A percentile compares a stretch with the other conserved stretches of the same genome.
These are phyloP conservation scores for Colletotrichum orbiculare DNA, from an alignment of 2,329 filamentous ascomycete genomes.

Conservation along the genomic window DNA sequence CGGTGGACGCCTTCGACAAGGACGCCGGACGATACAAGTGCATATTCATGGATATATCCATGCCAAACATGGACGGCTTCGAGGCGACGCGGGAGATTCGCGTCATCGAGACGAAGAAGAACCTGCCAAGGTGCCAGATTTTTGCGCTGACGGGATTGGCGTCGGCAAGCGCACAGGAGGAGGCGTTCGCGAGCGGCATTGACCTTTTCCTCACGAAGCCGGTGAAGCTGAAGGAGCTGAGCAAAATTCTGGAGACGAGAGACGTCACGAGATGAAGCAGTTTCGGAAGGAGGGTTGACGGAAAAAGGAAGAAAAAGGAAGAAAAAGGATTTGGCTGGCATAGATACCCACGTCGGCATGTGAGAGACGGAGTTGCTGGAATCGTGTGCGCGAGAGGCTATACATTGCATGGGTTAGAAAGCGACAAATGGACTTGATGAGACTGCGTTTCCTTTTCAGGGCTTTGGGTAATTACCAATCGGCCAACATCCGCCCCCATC, in stretches of 20 bases:
- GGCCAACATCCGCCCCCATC: too few species aligned
- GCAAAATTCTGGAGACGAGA: slow-evolving; percentile 22
- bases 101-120: slow-evolving; percentile 56
- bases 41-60: slow-evolving; percentile 63
- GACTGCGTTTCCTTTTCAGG: too few species aligned
- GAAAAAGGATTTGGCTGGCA: background rate
- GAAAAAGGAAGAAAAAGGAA: background rate
- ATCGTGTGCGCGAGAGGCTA: too few species aligned
- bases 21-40: slow-evolving; percentile 41
- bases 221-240: slow-evolving; percentile 55
- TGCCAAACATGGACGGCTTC: slow-evolving; percentile 67
- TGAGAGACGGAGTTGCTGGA: background rate
- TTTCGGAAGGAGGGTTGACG: background rate
- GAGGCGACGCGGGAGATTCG: slow-evolving; percentile 63
- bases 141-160: slow-evolving; percentile 66
- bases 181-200: slow-evolving; percentile 63
- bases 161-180: slow-evolving; percentile 60
- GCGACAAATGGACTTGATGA: too few species aligned
- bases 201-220: slow-evolving; percentile 68
- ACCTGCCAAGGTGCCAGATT: slow-evolving; percentile 55
- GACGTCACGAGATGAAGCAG: background rate
- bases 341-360: slow-evolving; percentile 7
- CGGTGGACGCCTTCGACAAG: slow-evolving; percentile 44
- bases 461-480: too few species aligned
- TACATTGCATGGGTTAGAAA: too few species aligned